Percentiles rank a stretch among this genome's conserved stretches.
Conservation (phyloP, 2,329 filamentous ascomycete genomes). For the Verticillium nonalfalfae region DNA sequence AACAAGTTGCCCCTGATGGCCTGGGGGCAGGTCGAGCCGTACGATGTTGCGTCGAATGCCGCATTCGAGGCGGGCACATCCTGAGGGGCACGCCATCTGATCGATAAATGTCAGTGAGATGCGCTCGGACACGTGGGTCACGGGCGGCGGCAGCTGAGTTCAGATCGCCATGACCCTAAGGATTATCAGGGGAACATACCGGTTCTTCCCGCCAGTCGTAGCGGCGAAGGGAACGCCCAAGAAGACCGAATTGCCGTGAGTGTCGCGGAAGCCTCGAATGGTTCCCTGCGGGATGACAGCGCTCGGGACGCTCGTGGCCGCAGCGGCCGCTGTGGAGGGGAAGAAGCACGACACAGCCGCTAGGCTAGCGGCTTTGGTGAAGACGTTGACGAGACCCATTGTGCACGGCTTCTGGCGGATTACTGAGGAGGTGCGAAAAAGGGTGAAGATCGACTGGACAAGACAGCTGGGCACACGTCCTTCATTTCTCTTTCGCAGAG, state of each 20-base stretch:
- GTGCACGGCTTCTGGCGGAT: background rate
- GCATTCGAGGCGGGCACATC: conserved; percentile 12
- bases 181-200: conserved; percentile 11
- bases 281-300: conserved; percentile 19
- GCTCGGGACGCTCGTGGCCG: background rate
- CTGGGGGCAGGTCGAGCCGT: conserved; percentile 20
- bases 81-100: conserved; percentile 19
- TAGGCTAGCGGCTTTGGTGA: background rate
- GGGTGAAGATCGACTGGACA: background rate
- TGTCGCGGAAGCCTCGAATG: conserved; percentile 28
- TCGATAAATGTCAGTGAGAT: background rate
- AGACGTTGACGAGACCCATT: conserved; percentile 6
- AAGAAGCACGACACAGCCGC: conserved; percentile 1
- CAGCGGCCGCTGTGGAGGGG: background rate
- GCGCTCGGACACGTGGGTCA: background rate
- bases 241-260: conserved; percentile 24
- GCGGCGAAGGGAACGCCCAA: conserved; percentile 31
- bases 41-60: conserved; percentile 15
- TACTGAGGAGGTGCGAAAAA: background rate
- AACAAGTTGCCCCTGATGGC: conserved; percentile 13
- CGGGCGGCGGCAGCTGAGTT: background rate
- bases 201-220: conserved; percentile 30
- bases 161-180: background rate
- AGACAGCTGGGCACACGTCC: background rate
- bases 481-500: background rate